Base-by-base conservation (phyloP, 345 rosid genomes). In the Sisymbrium irio region DNA sequence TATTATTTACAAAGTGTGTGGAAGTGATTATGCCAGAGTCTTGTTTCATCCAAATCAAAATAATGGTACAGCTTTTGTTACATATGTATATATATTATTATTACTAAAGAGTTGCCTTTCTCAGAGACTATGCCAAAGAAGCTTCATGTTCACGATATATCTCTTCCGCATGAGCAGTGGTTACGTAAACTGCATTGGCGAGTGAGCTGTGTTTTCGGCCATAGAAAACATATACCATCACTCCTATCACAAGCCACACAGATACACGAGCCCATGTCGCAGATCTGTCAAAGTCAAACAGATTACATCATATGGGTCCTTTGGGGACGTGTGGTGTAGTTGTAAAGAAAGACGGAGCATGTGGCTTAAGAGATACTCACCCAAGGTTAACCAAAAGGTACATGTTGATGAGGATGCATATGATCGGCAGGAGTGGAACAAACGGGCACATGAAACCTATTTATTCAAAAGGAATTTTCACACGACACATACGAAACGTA, bases 401-500 rank as follows among this genome's bases (percentile, higher is more conserved):
- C 69, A 80, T 74, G 79, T 95, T 95, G 91, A 92, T 85, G 73
- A 95, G 96, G 78, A 92, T 88, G 80, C 92, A 86, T 45, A 67
- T 61, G 66, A 88, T 89, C 4, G 97, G 99, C 45, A 95, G 87
- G 45, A 92, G 94, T 1, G 99, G 99, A 71, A 95, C 96, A 83
- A 92, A 89, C 37, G 98, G 99, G 80, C 98, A 95, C 10, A 83
- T 75, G 72, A 81, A 95, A 83, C 99, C 98, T 94, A 89, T 77
- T 42, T 89, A 89, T 76, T 45, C 62, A 42, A 27, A 59, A 50
- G 0, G 6, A 35, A 36, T 30, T 6, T 27, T 20, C 18, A 28
- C 39, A 28, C 12, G 0, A 41, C 28, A 69, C 17, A 36, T 33
- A 10, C 1, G 15, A 22, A n/a, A 61, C 50, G 14, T 4, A 28